These are phyloP conservation scores for Boletus eberwhitei DNA, from an alignment of 768 basidiomycete genomes.

Conservation along the genomic window DNA sequence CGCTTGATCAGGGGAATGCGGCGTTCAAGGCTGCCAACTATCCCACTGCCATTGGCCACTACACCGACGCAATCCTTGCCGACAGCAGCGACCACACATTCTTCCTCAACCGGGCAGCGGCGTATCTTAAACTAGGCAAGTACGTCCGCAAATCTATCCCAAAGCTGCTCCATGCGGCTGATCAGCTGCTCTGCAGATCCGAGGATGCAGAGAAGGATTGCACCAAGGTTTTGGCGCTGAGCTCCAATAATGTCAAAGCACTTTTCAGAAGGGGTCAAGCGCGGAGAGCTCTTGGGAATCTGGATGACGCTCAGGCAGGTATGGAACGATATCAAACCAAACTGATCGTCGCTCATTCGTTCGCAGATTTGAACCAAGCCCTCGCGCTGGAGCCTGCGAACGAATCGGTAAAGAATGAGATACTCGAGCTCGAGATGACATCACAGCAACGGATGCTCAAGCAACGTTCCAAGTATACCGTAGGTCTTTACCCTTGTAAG, in stretches of 20 bases:
- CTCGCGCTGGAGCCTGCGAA: slow-evolving; percentile 64
- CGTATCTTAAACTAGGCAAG: slow-evolving; percentile 94
- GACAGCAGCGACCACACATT: slow-evolving; percentile 72
- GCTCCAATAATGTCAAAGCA: slow-evolving; percentile 68
- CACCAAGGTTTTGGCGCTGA: slow-evolving; percentile 55
- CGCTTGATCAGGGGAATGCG: slow-evolving; percentile 65
- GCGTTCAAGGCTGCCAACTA: slow-evolving; percentile 83
- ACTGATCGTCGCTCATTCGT: not conserved
- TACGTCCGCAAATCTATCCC: slow-evolving; percentile 43
- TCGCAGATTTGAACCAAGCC: slow-evolving; percentile 58
- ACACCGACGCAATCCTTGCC: slow-evolving; percentile 74
- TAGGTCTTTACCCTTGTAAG: slow-evolving; percentile 6
- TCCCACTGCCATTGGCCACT: slow-evolving; percentile 78
- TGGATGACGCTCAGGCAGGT: slow-evolving; percentile 62
- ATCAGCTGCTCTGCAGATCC: slow-evolving; percentile 41
- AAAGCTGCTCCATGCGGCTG: not conserved
- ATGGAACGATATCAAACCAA: not conserved
- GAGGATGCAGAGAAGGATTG: slow-evolving; percentile 85
- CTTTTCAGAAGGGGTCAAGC: slow-evolving; percentile 79
- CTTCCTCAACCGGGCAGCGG: slow-evolving; percentile 84
- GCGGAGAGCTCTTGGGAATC: slow-evolving; percentile 48
- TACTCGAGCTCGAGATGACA: slow-evolving; percentile 47
- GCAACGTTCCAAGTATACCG: slow-evolving; percentile 34
- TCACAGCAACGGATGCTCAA: slow-evolving; percentile 32
- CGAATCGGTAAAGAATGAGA: slow-evolving; percentile 57